Conservation (phyloP, 2,329 filamentous ascomycete genomes). For the Chrysoporthe deuterocubensis region DNA sequence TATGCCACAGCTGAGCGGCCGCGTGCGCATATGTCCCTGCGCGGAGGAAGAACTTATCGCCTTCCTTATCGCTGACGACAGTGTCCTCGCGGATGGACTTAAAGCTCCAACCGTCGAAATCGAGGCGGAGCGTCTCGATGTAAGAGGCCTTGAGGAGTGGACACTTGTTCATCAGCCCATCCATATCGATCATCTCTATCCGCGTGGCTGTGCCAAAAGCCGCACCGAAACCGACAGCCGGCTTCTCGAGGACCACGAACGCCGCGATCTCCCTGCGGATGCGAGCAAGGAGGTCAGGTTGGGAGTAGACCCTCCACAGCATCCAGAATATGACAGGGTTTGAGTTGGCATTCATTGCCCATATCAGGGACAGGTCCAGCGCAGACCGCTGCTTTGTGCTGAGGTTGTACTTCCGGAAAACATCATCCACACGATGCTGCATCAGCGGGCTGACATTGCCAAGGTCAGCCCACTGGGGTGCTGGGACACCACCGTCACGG, state of each 20-base stretch:
- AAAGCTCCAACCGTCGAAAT: constrained; percentile 41
- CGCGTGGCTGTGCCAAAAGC: constrained; percentile 42
- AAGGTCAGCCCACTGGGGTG: constrained; percentile 42
- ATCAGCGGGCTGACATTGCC: constrained; percentile 42
- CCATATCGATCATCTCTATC: constrained; percentile 41
- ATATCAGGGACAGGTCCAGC: constrained; percentile 42
- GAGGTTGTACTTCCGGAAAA: constrained; percentile 34
- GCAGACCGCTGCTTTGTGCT: constrained; percentile 40
- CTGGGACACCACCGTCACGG: constrained; percentile 38
- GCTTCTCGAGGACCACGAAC: constrained; percentile 39
- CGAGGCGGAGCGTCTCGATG: constrained; percentile 45
- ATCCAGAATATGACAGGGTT: constrained; percentile 46
- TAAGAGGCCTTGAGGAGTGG: constrained; percentile 46
- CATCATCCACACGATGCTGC: constrained; percentile 34
- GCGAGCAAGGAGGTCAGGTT: constrained; percentile 42
- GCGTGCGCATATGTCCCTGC: constrained; percentile 43
- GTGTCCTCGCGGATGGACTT: constrained; percentile 40
- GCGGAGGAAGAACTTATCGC: constrained; percentile 36
- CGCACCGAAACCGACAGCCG: constrained; percentile 41
- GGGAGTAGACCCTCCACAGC: constrained; percentile 45
- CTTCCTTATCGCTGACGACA: constrained; percentile 36
- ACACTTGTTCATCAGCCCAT: constrained; percentile 42
- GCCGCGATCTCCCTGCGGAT: constrained; percentile 45
- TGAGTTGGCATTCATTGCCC: constrained; percentile 45
- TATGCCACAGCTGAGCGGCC: constrained; percentile 40